A percentile compares a stretch with the other conserved stretches of the same genome.
Evolutionary conservation across 257 asterid genomes (phyloP).

Genomic region (Eucommia ulmoides): DNA sequence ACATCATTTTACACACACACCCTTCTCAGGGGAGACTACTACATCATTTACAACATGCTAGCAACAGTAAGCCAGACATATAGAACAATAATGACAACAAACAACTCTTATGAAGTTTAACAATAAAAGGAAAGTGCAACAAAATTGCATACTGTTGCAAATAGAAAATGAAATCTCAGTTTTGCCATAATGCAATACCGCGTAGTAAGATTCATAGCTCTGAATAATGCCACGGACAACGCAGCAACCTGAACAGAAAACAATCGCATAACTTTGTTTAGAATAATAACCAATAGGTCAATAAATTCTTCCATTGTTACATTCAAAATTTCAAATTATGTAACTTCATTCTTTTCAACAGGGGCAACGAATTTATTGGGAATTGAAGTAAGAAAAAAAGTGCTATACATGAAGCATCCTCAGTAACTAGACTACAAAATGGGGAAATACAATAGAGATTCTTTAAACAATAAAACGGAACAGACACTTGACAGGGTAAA

Average conservation of each 20-base stretch:
- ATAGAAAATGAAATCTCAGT: constrained; percentile 6
- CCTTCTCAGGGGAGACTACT: too few relatives aligned
- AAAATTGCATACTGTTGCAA: constrained; percentile 2
- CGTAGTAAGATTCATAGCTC: constrained; percentile 80
- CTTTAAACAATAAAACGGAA: neutral
- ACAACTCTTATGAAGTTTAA: too few relatives aligned
- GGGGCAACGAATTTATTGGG: neutral
- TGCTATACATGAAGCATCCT: too few relatives aligned
- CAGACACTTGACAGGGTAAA: neutral
- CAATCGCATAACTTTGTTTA: constrained; percentile 5
- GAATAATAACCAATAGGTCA: neutral
- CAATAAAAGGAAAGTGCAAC: neutral
- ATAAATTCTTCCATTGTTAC: neutral
- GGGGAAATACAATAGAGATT: too few relatives aligned
- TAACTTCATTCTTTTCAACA: neutral
- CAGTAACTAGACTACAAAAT: too few relatives aligned
- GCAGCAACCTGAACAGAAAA: constrained; percentile 70
- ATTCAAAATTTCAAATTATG: neutral
- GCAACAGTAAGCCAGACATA: too few relatives aligned
- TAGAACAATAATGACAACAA: too few relatives aligned
- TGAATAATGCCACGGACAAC: constrained; percentile 67
- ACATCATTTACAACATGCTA: too few relatives aligned
- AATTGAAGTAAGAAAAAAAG: neutral
- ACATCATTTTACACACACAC: too few relatives aligned
- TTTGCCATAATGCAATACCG: constrained; percentile 34